Percentiles rank a stretch among this genome's conserved stretches.
phyloP scores from a whole-genome alignment of 805 yeast species.

The Danielia reshetovae region DNA sequence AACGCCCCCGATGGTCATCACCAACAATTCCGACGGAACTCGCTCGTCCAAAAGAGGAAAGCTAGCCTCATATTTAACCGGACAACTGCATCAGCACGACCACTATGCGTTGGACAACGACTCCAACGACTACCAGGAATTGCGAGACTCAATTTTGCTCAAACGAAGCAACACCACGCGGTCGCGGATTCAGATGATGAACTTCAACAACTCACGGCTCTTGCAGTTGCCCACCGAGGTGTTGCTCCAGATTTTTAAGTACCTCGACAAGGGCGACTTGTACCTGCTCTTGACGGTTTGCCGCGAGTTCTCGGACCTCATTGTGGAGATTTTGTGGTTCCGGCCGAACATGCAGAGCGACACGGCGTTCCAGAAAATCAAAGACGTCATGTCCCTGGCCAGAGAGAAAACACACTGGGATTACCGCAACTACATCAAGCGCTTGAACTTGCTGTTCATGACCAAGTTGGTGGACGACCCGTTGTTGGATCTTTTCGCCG shows the following conservation, averaged over 20 bases:
- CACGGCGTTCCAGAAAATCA: conserved; percentile 47
- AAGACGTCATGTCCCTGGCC: conserved; percentile 50
- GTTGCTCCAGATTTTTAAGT: conserved; percentile 60
- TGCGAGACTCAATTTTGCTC: conserved; percentile 29
- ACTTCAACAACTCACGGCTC: conserved; percentile 34
- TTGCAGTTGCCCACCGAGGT: conserved; percentile 56
- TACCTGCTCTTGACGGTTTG: conserved; percentile 68
- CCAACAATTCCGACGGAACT: conserved; percentile 5
- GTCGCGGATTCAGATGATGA: conserved; percentile 21
- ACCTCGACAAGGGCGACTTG: conserved; percentile 58
- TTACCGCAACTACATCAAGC: conserved; percentile 64
- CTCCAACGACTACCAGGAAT: conserved; percentile 30
- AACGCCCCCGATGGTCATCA: not conserved
- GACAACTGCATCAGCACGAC: conserved; percentile 6
- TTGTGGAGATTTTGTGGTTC: conserved; percentile 81
- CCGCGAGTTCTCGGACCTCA: conserved; percentile 71
- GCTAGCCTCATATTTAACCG: conserved; percentile 13
- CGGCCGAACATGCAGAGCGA: conserved; percentile 68
- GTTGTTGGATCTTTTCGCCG: conserved; percentile 54
- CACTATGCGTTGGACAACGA: conserved; percentile 28
- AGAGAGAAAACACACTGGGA: conserved; percentile 54
- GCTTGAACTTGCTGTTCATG: conserved; percentile 76
- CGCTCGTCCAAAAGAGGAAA: conserved; percentile 11
- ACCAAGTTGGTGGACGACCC: conserved; percentile 64
- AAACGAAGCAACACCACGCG: conserved; percentile 20